Conservation (phyloP, 352 stramenopile genomes). For the Blastocystis sp. region DNA sequence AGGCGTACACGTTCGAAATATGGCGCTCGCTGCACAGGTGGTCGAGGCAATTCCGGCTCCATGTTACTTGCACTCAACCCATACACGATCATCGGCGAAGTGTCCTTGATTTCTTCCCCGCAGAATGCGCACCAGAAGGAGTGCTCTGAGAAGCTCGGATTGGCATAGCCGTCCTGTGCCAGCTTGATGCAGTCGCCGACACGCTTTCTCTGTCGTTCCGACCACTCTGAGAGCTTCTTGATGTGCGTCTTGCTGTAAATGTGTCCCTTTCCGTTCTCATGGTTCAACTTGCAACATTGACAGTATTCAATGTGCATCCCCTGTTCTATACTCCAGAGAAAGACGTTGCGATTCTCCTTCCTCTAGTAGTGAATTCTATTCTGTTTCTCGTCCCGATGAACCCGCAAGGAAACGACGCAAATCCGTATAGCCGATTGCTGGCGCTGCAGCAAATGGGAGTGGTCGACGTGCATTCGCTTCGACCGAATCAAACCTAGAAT, state of each 20-base stretch:
- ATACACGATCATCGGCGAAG: slow-evolving; percentile 23
- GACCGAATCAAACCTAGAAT: slow-evolving; percentile 57
- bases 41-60: slow-evolving; percentile 8
- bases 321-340: too few relatives aligned
- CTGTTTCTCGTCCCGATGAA: neutral
- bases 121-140: slow-evolving; percentile 52
- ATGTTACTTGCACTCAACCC: neutral
- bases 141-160: neutral
- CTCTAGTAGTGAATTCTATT: neutral
- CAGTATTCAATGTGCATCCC: slow-evolving; percentile 28
- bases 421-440: slow-evolving; percentile 72
- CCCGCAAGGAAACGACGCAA: neutral
- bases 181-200: neutral
- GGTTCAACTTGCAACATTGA: slow-evolving; percentile 52
- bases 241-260: slow-evolving; percentile 20
- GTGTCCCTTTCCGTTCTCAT: slow-evolving; percentile 33
- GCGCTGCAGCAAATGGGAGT: slow-evolving; percentile 78
- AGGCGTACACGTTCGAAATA: slow-evolving; percentile 10
- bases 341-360: too few relatives aligned
- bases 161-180: neutral
- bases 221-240: slow-evolving; percentile 41
- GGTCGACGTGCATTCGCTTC: slow-evolving; percentile 61
- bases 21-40: slow-evolving; percentile 26
- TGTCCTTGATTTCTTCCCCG: slow-evolving; percentile 26
- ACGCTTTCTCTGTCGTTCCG: slow-evolving; percentile 13